Base-by-base conservation (phyloP, 1,284 basidiomycete genomes). In the Vanrija sp. region DNA sequence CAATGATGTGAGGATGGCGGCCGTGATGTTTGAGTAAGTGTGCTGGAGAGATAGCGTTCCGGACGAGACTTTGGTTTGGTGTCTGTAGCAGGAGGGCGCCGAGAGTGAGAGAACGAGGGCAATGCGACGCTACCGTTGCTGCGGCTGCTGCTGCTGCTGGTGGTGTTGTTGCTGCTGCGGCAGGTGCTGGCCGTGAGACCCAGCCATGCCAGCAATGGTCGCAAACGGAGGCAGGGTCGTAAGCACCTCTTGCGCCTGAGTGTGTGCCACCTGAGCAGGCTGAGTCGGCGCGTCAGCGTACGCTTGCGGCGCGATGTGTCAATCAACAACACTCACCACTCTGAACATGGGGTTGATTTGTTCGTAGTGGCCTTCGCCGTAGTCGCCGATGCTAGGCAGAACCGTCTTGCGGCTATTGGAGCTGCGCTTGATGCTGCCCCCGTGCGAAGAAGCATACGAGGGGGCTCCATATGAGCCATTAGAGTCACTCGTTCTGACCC, bases 331-430 rank as follows among this genome's bases (percentile, higher is more conserved):
- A 80, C 89, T 82, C 76, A 91, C 89, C 76, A 92, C 89, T 82
- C 88, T 86, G 81, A 92, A 93, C 76, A 91, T 91, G 39, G 89
- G 89, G 75, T 93, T 91, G 69, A 91, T 89, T 21, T 65, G 56
- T 2, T 59, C 61, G 19, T 64, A 67, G 54, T 62, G 64, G 82
- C 61, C 82, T 16, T 59, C 65, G 34, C 67, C 63, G 64, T 67
- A 71, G 55, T 65, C 66, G 82, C 62, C 83, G 76, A 76, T 76
- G 73, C 80, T 71, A 65, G 81, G 76, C 50, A 73, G 59, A 40
- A 66, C 54, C 49, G 81, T 81, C 2, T 61, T 62, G 18, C 56
- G 49, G 28, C 50, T 52, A 21, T 42, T 34, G 12, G 34, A 12
- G 12, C 34, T 39, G 14, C 45, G 43, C 19, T 34, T 70, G 19